These are phyloP conservation scores for Pleurotus platypus DNA, from an alignment of 768 basidiomycete species.

Conservation along the genomic window DNA sequence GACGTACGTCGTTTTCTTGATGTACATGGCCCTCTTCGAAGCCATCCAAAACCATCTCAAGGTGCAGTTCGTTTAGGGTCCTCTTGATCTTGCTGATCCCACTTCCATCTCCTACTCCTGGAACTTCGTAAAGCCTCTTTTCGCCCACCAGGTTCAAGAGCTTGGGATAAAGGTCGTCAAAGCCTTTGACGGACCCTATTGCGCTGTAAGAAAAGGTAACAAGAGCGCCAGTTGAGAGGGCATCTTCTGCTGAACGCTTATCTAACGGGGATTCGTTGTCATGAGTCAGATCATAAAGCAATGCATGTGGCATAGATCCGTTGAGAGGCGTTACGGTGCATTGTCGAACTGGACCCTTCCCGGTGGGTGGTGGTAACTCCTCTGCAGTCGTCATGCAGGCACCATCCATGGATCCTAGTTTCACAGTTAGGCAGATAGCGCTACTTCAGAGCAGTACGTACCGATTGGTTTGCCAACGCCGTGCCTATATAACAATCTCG, in stretches of 20 bases:
- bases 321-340: conserved; percentile 77
- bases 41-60: conserved; percentile 87
- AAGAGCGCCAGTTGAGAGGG: conserved; percentile 91
- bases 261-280: conserved; percentile 92
- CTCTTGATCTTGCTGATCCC: conserved; percentile 61
- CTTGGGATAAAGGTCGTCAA: conserved; percentile 96
- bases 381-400: conserved; percentile 77
- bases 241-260: conserved; percentile 92
- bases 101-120: conserved; percentile 49
- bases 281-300: conserved; percentile 94
- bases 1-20: conserved; percentile 89
- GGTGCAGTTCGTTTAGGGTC: conserved; percentile 80
- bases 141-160: conserved; percentile 88
- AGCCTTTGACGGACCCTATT: conserved; percentile 92
- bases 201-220: conserved; percentile 87
- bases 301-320: conserved; percentile 87
- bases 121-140: conserved; percentile 73
- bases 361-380: conserved; percentile 78
- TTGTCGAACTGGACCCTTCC: conserved; percentile 72
- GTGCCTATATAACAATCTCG: conserved; percentile 82
- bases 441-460: conserved; percentile 24
- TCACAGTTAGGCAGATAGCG: too few relatives aligned
- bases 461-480: conserved; percentile 94
- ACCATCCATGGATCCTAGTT: conserved; percentile 85
- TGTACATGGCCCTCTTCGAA: conserved; percentile 95